phyloP scores from a whole-genome alignment of 169 alveolate genomes.

The Plasmodium cynomolgi region DNA sequence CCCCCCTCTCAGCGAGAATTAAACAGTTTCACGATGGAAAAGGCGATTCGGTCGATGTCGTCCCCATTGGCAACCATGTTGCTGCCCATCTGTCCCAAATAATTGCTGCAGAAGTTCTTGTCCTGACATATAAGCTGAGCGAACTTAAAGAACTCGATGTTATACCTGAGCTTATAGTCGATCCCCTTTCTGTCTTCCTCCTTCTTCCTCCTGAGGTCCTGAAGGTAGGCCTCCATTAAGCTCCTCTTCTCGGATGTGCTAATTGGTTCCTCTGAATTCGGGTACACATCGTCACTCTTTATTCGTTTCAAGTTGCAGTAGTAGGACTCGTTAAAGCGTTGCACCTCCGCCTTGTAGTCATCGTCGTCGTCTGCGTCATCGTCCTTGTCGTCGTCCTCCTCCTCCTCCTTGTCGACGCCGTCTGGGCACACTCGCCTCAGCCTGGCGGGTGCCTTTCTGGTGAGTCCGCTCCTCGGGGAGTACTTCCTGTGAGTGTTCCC shows the following conservation, averaged over 20 bases:
- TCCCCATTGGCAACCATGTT: neutral
- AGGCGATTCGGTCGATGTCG: conserved; percentile 23
- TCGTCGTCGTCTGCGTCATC: neutral
- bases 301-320: conserved; percentile 31
- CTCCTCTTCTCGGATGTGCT: conserved; percentile 9
- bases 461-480: neutral
- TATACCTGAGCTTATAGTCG: conserved; percentile 5
- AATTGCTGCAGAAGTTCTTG: conserved; percentile 23
- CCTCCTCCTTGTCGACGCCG: too few species aligned
- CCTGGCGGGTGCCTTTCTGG: neutral
- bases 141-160: conserved; percentile 52
- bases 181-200: neutral
- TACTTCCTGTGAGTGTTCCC: neutral
- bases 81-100: neutral
- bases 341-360: neutral
- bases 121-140: conserved; percentile 47
- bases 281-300: conserved; percentile 21
- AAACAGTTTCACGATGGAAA: conserved; percentile 40
- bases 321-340: conserved; percentile 24
- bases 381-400: neutral
- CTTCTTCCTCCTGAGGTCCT: conserved; percentile 19
- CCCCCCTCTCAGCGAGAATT: neutral
- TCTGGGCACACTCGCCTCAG: neutral
- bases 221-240: conserved; percentile 23
- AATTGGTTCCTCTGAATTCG: conserved; percentile 64